Evolutionary conservation across 1,139 yeast genomes (phyloP).

Genomic region (Candida labiduridarum): DNA sequence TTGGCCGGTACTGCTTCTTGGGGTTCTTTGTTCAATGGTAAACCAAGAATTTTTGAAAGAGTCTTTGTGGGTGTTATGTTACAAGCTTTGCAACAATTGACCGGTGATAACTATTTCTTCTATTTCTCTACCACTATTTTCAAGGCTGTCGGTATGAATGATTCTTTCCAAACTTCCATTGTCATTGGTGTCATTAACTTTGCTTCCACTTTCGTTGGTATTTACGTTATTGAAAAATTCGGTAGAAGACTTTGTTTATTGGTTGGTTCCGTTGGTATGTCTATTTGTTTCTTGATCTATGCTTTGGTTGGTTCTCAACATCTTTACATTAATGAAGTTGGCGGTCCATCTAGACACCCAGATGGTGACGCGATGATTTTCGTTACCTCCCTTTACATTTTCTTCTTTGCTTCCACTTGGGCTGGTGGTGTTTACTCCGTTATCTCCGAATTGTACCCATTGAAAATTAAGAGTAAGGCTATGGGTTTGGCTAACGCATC

Average conservation of each 20-base stretch:
- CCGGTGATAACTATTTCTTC: constrained; percentile 82
- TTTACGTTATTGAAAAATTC: constrained; percentile 65
- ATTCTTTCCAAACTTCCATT: constrained; percentile 76
- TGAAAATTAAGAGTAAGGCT: constrained; percentile 78
- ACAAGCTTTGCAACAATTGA: constrained; percentile 74
- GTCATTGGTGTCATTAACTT: constrained; percentile 80
- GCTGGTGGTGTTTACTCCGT: constrained; percentile 83
- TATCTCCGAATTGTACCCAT: constrained; percentile 77
- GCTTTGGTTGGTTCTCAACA: constrained; percentile 61
- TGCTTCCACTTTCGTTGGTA: constrained; percentile 68
- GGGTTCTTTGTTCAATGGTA: constrained; percentile 65
- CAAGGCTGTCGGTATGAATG: constrained; percentile 77
- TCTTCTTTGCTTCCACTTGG: constrained; percentile 86
- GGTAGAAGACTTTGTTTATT: constrained; percentile 73
- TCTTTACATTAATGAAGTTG: constrained; percentile 57
- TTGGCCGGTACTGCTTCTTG: constrained; percentile 70
- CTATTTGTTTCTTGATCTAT: constrained; percentile 60
- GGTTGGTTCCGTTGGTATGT: constrained; percentile 50
- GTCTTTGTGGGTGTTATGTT: constrained; percentile 64
- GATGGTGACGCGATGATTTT: constrained; percentile 79
- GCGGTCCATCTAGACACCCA: constrained; percentile 37
- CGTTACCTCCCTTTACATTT: constrained; percentile 75
- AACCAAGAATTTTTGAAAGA: constrained; percentile 68
- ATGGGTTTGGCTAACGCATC: constrained; percentile 75
- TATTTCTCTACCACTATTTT: constrained; percentile 80